Base-by-base conservation (phyloP, 2,329 filamentous ascomycete species). In the Monilinia fructicola region DNA sequence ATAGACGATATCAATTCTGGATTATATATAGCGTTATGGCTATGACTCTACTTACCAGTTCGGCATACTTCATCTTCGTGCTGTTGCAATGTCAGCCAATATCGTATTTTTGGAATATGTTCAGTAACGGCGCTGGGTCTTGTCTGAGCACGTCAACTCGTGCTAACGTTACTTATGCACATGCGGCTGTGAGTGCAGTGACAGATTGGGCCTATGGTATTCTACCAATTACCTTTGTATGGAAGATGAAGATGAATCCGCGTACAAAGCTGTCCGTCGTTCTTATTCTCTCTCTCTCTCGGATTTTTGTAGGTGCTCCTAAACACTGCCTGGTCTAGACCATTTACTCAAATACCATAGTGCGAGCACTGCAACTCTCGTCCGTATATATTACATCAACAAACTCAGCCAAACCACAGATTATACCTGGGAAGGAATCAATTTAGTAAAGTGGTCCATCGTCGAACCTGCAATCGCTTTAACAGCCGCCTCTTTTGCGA, bases 381-480 rank as follows among this genome's bases (percentile, higher is more conserved):
- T 81, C 38, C 78, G 80, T 18, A 78, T 81, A 42, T 76, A 78
- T 7, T 81, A 80, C 69, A 77, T 81, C n/a, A 74, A 74, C 66
- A 69, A 75, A 44, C 74, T 81, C 6, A 72, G 73, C 2, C 69
- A 74, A n/a, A 76, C 76, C 38, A 67, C 68, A 12, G 79, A 81
- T 65, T 77, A 77, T 59, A 73, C 79, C 1, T 80, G 78, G 74
- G 76, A 77, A 65, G 79, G 79, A 66, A 78, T 78, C 21, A 79
- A 79, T 69, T 71, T 81, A 9, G 76, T 78, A 6, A 80, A 81
- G 66, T 81, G 79, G 79, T 80, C 78, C 4, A 79, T 80, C 56
- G 75, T 78, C n/a, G 79, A 81, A 68, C 78, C 77, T 42, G 78
- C 77, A 4, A 76, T 81, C 21, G 78, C 78, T 7, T 77, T 81